phyloP scores from a whole-genome alignment of 176 grass and related monocot species.

The Cymbopogon citratus region DNA sequence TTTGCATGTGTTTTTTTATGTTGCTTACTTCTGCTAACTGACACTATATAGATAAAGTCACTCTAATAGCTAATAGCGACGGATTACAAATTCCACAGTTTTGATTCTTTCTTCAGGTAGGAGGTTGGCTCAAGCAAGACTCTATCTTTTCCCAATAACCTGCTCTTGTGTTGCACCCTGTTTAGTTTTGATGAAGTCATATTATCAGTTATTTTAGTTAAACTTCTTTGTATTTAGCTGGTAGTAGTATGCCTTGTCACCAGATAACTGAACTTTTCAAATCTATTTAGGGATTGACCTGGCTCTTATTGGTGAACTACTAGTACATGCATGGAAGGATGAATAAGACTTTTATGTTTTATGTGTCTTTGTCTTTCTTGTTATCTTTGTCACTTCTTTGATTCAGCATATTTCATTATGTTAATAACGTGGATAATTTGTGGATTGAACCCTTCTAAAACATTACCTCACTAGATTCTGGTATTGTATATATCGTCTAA shows the following conservation, averaged over 20 bases:
- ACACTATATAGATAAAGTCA: conserved; percentile 12
- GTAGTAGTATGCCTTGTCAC: not conserved
- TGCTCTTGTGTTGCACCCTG: conserved; percentile 5
- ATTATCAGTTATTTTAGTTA: not conserved
- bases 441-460: not conserved
- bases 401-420: not conserved
- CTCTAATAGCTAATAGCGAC: not conserved
- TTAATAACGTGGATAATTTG: not conserved
- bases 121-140: not conserved
- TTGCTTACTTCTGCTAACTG: not conserved
- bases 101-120: conserved; percentile 26
- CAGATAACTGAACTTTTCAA: conserved; percentile 23
- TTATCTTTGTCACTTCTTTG: not conserved
- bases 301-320: conserved; percentile 1
- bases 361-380: not conserved
- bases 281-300: conserved; percentile 3
- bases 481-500: not conserved
- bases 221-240: not conserved
- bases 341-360: not conserved
- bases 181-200: not conserved
- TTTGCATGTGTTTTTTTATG: not conserved
- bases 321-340: not conserved
- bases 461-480: not conserved
- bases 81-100: not conserved
- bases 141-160: not conserved